phyloP scores from a whole-genome alignment of 352 stramenopile species.

The Globisporangium alternatum region DNA sequence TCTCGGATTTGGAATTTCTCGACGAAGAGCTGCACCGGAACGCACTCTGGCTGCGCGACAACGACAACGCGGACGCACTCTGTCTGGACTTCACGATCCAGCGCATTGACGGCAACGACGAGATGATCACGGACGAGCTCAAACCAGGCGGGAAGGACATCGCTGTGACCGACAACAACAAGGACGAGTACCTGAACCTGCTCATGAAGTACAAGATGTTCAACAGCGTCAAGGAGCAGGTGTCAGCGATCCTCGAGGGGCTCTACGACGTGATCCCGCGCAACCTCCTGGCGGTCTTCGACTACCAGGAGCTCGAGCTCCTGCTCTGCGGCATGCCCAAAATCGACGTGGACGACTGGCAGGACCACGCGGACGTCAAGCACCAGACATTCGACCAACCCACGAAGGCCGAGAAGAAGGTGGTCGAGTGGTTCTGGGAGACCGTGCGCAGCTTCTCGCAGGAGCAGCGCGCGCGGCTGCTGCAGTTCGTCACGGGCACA shows the following conservation, averaged over 20 bases:
- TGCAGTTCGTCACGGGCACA: conserved; percentile 91
- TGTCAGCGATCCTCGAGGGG: conserved; percentile 88
- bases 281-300: conserved; percentile 88
- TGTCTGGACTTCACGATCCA: conserved; percentile 78
- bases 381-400: conserved; percentile 73
- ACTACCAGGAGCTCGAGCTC: conserved; percentile 95
- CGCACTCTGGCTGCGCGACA: conserved; percentile 59
- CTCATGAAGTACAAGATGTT: conserved; percentile 94
- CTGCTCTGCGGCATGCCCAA: conserved; percentile 89
- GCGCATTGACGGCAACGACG: conserved; percentile 41
- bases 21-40: conserved; percentile 78
- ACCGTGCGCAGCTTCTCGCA: conserved; percentile 73
- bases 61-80: conserved; percentile 58
- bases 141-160: conserved; percentile 90
- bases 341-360: conserved; percentile 91
- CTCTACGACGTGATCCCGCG: conserved; percentile 91
- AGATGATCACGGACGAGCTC: conserved; percentile 79
- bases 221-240: conserved; percentile 87
- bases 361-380: conserved; percentile 76
- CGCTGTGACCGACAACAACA: conserved; percentile 92
- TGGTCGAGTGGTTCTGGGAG: conserved; percentile 91
- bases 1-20: conserved; percentile 76
- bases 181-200: conserved; percentile 94
- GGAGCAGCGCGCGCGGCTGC: conserved; percentile 79
- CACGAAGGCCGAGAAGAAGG: conserved; percentile 48